These are phyloP conservation scores for Bidens hawaiensis DNA, from an alignment of 140 eudicot genomes.

Conservation along the genomic window DNA sequence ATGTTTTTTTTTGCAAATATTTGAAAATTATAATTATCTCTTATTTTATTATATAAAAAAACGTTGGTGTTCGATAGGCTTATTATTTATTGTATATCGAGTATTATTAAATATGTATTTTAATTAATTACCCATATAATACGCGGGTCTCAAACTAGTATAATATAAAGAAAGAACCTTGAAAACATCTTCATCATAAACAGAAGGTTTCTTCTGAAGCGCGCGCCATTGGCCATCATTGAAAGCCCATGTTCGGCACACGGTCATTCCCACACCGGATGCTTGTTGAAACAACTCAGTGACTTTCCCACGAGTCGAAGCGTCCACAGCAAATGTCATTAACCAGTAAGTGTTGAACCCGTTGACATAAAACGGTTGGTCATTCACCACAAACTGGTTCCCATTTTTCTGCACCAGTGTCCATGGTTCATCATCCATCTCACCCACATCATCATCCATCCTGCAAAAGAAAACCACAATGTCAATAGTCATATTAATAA, in stretches of 20 bases:
- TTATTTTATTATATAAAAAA: too few species aligned
- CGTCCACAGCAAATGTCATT: constrained; percentile 83
- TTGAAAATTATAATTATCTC: too few species aligned
- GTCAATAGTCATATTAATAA: background rate
- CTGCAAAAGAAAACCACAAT: constrained; percentile 34
- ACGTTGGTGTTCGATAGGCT: too few species aligned
- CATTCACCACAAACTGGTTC: constrained; percentile 67
- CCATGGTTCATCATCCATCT: constrained; percentile 77
- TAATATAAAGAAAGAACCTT: constrained; percentile 37
- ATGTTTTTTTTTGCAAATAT: too few species aligned
- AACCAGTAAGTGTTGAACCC: constrained; percentile 98
- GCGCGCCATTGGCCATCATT: too few species aligned
- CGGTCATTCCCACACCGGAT: constrained; percentile 74
- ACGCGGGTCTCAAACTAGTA: too few species aligned
- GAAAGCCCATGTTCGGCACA: too few species aligned
- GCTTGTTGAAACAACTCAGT: constrained; percentile 77
- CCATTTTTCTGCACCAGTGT: constrained; percentile 71
- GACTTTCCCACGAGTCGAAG: constrained; percentile 79
- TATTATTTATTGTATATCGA: too few species aligned
- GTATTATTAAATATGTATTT: too few species aligned
- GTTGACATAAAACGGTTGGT: constrained; percentile 80
- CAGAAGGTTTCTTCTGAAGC: constrained; percentile 80
- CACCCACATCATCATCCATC: constrained; percentile 29
- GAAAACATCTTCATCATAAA: constrained; percentile 86
- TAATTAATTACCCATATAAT: too few species aligned